Evolutionary conservation across 129 eudicot genomes (phyloP).

Genomic region (Centella asiatica): DNA sequence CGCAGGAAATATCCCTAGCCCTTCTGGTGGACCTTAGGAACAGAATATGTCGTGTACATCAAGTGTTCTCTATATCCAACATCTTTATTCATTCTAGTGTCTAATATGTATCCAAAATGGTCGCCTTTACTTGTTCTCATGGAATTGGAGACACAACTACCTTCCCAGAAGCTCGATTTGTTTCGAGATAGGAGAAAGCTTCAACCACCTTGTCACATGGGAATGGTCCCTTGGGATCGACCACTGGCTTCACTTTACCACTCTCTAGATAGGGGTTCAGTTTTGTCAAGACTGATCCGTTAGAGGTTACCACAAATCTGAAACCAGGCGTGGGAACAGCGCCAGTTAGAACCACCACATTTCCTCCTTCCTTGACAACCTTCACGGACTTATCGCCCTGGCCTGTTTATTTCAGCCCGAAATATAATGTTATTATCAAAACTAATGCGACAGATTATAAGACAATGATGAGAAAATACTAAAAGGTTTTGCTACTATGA

Average conservation of each 20-base stretch:
- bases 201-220: constrained; percentile 69
- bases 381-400: constrained; percentile 69
- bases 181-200: constrained; percentile 79
- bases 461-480: background rate
- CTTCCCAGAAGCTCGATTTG: constrained; percentile 73
- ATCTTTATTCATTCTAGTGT: constrained; percentile 4
- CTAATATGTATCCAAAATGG: background rate
- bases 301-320: constrained; percentile 60
- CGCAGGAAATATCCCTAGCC: too few species aligned
- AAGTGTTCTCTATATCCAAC: background rate
- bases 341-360: constrained; percentile 60
- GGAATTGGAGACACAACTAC: constrained; percentile 74
- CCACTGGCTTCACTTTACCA: constrained; percentile 68
- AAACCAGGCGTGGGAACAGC: constrained; percentile 72
- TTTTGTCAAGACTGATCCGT: constrained; percentile 59
- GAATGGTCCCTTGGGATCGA: constrained; percentile 78
- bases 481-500: background rate
- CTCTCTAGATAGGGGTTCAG: constrained; percentile 69
- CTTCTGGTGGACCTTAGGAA: too few species aligned
- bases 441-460: background rate
- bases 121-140: constrained; percentile 13
- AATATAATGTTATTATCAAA: background rate
- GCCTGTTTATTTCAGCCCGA: constrained; percentile 31
- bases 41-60: too few species aligned
- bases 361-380: constrained; percentile 75